Base-by-base conservation (phyloP, 306 rosid species). In the Phaseolus lunatus region DNA sequence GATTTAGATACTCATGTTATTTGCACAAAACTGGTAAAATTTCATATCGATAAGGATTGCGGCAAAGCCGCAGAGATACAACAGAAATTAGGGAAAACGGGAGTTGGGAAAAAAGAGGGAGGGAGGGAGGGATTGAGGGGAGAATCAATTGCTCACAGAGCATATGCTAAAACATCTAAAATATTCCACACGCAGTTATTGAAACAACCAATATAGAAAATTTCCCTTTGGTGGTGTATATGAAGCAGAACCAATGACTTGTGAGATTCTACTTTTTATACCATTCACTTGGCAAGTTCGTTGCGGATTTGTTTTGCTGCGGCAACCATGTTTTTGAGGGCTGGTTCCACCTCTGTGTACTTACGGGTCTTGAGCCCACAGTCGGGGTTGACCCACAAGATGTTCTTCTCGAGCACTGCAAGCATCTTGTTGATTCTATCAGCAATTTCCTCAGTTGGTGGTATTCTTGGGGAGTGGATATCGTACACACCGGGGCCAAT, bases 361-460 rank as follows among this genome's bases (percentile, higher is more conserved):
- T 93, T 93, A 56, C 98, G 98, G 62, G 97, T 93, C 88, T 93
- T 93, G 39, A 93, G 97, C 10, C 97, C 97, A 83, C 97, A 93
- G 82, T 93, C 98, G 1, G 98, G 98, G 88, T 93, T 93, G 29
- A 93, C 93, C 98, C 98, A 93, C 85, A 93, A 89, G 69, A 93
- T 85, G 86, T 93, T 93, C 76, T 88, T 90, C 93, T 93, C 98
- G 0, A 93, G 93, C 80, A 93, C 97, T 1, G 97, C 97, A 82
- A 93, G 96, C 97, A 93, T 93, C 90, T 93, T 93, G 89, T 90
- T 91, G 74, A 90, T 86, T 78, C 97, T 76, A 76, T 93, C 97
- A 12, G 97, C 97, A 62, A 93, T 93, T 87, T 93, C 97, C 3
- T 93, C 96, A 2, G 94, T 86, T 26, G 97, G 89, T 72, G 97